Base-by-base conservation (phyloP, 768 basidiomycete genomes). In the Mycena olivaceomarginata region DNA sequence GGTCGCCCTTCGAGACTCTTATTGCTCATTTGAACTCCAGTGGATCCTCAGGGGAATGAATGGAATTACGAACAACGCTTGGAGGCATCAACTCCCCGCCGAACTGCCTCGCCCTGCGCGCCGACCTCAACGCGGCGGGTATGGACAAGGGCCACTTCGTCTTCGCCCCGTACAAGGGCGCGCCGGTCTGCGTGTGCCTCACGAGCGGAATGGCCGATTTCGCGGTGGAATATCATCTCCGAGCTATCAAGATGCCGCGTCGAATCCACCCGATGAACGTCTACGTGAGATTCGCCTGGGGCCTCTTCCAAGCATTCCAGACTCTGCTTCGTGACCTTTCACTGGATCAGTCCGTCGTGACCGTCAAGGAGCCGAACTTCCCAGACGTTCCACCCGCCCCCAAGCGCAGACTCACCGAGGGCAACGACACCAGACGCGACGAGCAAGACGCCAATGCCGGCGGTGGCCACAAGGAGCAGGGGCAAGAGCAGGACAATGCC, bases 41-140 rank as follows among this genome's bases (percentile, higher is more conserved):
- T 76, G 75, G 75, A 11, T 2, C 11, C 9, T n/a, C 37, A 3
- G 25, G 2, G 41, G 31, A 15, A 76, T 76, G 75, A 18, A 10
- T n/a, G 22, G 16, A 4, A 2, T n/a, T 2, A 76, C 64, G 1
- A 7, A 18, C 20, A 62, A 76, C 64, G 2, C 10, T 2, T 2
- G 5, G 9, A 6, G 69, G 75, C 0, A 41, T 70, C n/a, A 43
- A 75, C 25, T 66, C 53, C 22, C 56, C 46, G 5, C 20, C 53
- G n/a, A 76, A 76, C 59, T 72, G 69, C 57, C 75, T 76, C 56
- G 59, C 75, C 9, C 4, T 67, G 45, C 70, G 75, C 53, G 64
- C 64, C 39, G 75, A 76, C 41, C 57, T 76, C 43, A 39, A 15
- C 15, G 41, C 22, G 9, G 11, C 39, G 18, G 68, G 69, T n/a